These are phyloP conservation scores for Tillandsia leiboldiana DNA, from an alignment of 176 grass and related monocot genomes.

Conservation along the genomic window DNA sequence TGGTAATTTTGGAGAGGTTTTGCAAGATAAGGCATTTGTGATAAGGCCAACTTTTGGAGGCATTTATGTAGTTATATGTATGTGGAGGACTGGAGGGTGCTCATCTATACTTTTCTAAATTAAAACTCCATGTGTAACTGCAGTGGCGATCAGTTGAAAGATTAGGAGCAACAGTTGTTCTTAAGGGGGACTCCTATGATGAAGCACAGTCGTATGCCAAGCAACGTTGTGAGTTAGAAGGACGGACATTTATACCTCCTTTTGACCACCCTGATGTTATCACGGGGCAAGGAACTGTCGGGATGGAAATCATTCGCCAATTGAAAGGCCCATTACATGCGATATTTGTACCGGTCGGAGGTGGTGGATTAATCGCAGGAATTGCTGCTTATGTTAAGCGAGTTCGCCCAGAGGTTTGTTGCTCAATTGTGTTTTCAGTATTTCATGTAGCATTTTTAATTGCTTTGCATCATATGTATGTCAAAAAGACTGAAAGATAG, in stretches of 20 bases:
- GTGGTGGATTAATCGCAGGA: slow-evolving; percentile 93
- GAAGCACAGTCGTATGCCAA: slow-evolving; percentile 92
- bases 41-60: too few species aligned
- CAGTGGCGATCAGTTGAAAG: slow-evolving; percentile 90
- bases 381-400: slow-evolving; percentile 98
- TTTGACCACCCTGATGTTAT: slow-evolving; percentile 97
- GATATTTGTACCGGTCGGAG: slow-evolving; percentile 98
- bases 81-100: too few species aligned
- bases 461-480: background rate
- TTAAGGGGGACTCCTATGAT: slow-evolving; percentile 85
- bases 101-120: background rate
- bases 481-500: background rate
- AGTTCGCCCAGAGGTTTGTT: slow-evolving; percentile 87
- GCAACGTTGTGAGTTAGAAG: slow-evolving; percentile 67
- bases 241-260: slow-evolving; percentile 86
- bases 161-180: slow-evolving; percentile 80
- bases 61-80: too few species aligned
- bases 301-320: slow-evolving; percentile 96
- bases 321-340: slow-evolving; percentile 70
- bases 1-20: too few species aligned
- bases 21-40: too few species aligned
- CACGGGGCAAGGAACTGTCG: slow-evolving; percentile 79
- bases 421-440: background rate
- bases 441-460: background rate
- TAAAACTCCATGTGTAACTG: slow-evolving; percentile 10